Percentiles rank a stretch among this genome's conserved stretches.
phyloP scores from a whole-genome alignment of 108 stramenopile genomes.

The Cyclotella distinguenda region DNA sequence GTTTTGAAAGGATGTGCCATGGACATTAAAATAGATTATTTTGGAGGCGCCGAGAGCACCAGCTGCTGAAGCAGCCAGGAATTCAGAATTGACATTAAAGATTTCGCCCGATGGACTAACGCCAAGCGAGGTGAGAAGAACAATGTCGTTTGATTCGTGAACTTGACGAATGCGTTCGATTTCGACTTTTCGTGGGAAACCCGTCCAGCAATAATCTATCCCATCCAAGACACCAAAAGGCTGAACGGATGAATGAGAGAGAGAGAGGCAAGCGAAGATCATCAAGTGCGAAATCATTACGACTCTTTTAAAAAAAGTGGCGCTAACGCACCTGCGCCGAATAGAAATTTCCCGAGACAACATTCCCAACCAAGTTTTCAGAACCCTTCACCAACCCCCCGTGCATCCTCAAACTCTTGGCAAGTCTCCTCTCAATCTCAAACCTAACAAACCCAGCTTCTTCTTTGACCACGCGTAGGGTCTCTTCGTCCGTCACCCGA shows the following conservation, averaged over 20 bases:
- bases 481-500: conserved; percentile 81
- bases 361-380: conserved; percentile 67
- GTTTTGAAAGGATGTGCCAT: conserved; percentile 59
- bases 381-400: conserved; percentile 49
- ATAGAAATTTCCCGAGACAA: conserved; percentile 87
- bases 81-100: conserved; percentile 91
- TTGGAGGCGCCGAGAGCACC: conserved; percentile 83
- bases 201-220: conserved; percentile 80
- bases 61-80: conserved; percentile 76
- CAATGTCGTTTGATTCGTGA: conserved; percentile 85
- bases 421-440: conserved; percentile 91
- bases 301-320: too few relatives aligned
- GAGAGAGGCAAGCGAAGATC: too few relatives aligned
- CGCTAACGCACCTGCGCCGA: conserved; percentile 50
- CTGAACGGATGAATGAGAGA: conserved; percentile 19
- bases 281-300: too few relatives aligned
- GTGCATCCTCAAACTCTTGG: conserved; percentile 68
- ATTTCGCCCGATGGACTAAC: conserved; percentile 92
- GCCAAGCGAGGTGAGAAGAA: conserved; percentile 87
- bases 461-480: conserved; percentile 87
- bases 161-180: conserved; percentile 80
- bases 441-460: conserved; percentile 94
- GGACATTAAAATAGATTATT: conserved; percentile 84
- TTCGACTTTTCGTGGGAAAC: conserved; percentile 89
- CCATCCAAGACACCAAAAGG: conserved; percentile 86